Base-by-base conservation (phyloP, 2,329 filamentous ascomycete genomes). In the Alternaria incomplexa region DNA sequence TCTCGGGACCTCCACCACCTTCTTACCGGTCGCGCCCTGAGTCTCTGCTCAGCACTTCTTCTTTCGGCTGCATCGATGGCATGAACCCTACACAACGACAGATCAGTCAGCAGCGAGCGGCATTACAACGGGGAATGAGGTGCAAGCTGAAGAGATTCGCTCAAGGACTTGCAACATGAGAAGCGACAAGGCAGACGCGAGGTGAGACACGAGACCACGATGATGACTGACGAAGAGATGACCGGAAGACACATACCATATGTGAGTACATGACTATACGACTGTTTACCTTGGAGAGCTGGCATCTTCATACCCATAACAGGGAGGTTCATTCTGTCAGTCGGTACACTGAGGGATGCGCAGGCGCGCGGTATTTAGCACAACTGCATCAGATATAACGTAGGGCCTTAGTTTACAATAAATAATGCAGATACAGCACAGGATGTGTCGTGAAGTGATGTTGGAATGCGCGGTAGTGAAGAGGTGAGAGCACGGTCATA, bases 51-150 rank as follows among this genome's bases (percentile, higher is more conserved):
- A 73, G 73, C 4, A 77, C 72, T 8, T 79, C 77, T 11, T 79
- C 77, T 4, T 79, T 79, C 44, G 77, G 76, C 6, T 79, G 76
- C 53, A 70, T 79, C 10, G 76, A 79, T 52, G 76, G 75, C 5
- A 74, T 78, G 71, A 73, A 68, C 40, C 45, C 66, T 22, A 68
- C 68, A 22, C 73, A 73, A 45, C 64, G 75, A 53, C 70, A 73
- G 44, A 64, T 70, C 40, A 73, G 71, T 54, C 73, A 75, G 52
- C 70, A 73, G 45, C 64, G 67, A 54, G 70, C 72, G 10, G 68
- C 61, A 36, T 60, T 67, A 22, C 65, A 59, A 17, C 69, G 68
- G 9, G 70, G 73, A 1, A 61, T 77, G 63, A 74, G 71, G 48
- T 71, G 72, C 10, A 74, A 66, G 55, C 63, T 78, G 51, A 78